Evolutionary conservation across 441 rosid species (phyloP).

Genomic region (Francoa sonchifolia): DNA sequence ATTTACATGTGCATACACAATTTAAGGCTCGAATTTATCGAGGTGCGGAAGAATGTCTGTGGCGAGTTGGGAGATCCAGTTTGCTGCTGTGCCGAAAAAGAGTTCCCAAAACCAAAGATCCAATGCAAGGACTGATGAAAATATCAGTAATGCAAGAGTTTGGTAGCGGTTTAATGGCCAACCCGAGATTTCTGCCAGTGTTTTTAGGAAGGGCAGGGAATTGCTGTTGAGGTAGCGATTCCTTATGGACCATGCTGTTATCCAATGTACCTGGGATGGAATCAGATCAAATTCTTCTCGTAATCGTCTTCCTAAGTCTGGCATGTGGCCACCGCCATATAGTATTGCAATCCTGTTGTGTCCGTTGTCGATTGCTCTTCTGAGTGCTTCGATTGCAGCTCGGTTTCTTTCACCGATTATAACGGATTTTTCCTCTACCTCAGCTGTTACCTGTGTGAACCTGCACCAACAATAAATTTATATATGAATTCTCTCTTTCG

Average conservation of each 20-base stretch:
- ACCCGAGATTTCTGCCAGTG: slow-evolving; percentile 53
- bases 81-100: slow-evolving; percentile 40
- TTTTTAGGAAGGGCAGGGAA: slow-evolving; percentile 49
- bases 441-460: slow-evolving; percentile 57
- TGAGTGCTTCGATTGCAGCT: slow-evolving; percentile 58
- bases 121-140: slow-evolving; percentile 61
- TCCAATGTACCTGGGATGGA: slow-evolving; percentile 63
- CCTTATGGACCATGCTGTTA: slow-evolving; percentile 85
- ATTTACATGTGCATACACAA: slow-evolving; percentile 16
- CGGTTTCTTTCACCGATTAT: slow-evolving; percentile 86
- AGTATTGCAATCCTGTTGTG: slow-evolving; percentile 65
- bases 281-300: slow-evolving; percentile 58
- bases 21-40: too few species aligned
- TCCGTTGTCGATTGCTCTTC: slow-evolving; percentile 53
- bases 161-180: slow-evolving; percentile 91
- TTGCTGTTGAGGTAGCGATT: slow-evolving; percentile 32
- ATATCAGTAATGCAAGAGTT: slow-evolving; percentile 63
- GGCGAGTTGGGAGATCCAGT: slow-evolving; percentile 44
- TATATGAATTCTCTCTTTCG: background rate
- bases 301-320: slow-evolving; percentile 73
- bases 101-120: slow-evolving; percentile 91
- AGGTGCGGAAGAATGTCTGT: slow-evolving; percentile 26
- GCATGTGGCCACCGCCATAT: slow-evolving; percentile 96
- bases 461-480: slow-evolving; percentile 23
- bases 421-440: slow-evolving; percentile 64